These are phyloP conservation scores for Phyllostachys edulis DNA, from an alignment of 176 grass and related monocot genomes.

Conservation along the genomic window DNA sequence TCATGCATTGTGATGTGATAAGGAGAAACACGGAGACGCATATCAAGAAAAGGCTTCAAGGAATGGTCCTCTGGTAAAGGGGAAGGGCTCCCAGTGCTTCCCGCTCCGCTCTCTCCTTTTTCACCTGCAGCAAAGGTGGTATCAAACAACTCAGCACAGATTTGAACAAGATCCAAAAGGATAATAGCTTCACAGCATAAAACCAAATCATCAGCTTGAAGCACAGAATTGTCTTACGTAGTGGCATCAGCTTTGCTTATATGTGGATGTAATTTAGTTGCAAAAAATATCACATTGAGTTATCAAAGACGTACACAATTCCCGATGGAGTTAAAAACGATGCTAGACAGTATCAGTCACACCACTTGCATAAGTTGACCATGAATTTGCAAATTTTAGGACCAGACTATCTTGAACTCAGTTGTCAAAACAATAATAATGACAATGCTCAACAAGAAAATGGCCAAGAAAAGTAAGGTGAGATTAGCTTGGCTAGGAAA, in stretches of 20 bases:
- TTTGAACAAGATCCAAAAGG: not conserved
- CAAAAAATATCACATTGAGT: not conserved
- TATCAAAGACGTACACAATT: not conserved
- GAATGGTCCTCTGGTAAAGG: conserved; percentile 79
- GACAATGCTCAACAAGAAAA: conserved; percentile 2
- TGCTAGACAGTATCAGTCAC: not conserved
- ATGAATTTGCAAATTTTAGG: not conserved
- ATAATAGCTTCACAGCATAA: not conserved
- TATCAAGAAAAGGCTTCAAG: conserved; percentile 36
- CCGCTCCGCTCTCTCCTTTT: conserved; percentile 72
- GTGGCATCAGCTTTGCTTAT: not conserved
- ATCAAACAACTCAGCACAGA: not conserved
- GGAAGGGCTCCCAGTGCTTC: conserved; percentile 83
- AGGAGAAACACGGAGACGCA: not conserved
- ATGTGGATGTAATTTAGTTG: not conserved
- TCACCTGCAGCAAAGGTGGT: conserved; percentile 49
- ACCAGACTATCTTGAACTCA: not conserved
- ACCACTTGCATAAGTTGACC: not conserved
- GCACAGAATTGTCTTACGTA: not conserved
- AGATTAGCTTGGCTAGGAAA: not conserved
- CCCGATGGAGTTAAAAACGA: not conserved
- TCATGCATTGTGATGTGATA: conserved; percentile 47
- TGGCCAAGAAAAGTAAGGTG: not conserved
- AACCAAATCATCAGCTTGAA: not conserved
- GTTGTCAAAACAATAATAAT: not conserved